Percentiles rank a stretch among this genome's conserved stretches.
Evolutionary conservation across 805 yeast species (phyloP).

Genomic region (Candida namnaoensis): DNA sequence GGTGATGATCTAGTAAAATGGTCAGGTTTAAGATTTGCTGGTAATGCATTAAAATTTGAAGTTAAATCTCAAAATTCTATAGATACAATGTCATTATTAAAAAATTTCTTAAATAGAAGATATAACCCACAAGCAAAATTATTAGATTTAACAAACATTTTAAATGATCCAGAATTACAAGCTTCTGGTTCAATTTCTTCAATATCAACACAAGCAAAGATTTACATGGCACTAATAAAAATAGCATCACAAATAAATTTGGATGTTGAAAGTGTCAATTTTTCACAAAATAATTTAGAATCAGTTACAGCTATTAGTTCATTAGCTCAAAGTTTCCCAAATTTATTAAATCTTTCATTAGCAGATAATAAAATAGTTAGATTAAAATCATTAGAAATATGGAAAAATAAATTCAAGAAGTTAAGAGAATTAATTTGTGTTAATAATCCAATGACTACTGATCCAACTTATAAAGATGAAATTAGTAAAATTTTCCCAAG

Average conservation of each 20-base stretch:
- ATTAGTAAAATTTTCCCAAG: constrained; percentile 72
- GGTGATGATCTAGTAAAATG: constrained; percentile 51
- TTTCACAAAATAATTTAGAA: constrained; percentile 54
- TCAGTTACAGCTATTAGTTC: constrained; percentile 56
- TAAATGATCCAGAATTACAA: constrained; percentile 51
- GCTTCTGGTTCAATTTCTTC: constrained; percentile 59
- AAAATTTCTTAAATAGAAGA: constrained; percentile 51
- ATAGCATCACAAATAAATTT: constrained; percentile 50
- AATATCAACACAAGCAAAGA: constrained; percentile 59
- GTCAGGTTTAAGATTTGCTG: constrained; percentile 80
- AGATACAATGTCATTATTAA: constrained; percentile 54
- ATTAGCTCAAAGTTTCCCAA: constrained; percentile 68
- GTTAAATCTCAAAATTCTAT: constrained; percentile 21
- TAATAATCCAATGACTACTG: constrained; percentile 64
- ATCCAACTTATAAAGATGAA: constrained; percentile 45
- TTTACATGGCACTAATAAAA: constrained; percentile 86
- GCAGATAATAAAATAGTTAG: constrained; percentile 63
- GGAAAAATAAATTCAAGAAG: constrained; percentile 67
- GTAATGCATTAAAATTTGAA: constrained; percentile 50
- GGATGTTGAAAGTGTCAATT: constrained; percentile 58
- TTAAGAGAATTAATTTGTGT: constrained; percentile 70
- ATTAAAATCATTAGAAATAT: constrained; percentile 54
- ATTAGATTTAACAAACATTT: constrained; percentile 60
- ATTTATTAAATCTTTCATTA: constrained; percentile 68
- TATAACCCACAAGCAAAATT: constrained; percentile 58